Evolutionary conservation across 768 basidiomycete genomes (phyloP).

Genomic region (Termitomyces bulborhizus): DNA sequence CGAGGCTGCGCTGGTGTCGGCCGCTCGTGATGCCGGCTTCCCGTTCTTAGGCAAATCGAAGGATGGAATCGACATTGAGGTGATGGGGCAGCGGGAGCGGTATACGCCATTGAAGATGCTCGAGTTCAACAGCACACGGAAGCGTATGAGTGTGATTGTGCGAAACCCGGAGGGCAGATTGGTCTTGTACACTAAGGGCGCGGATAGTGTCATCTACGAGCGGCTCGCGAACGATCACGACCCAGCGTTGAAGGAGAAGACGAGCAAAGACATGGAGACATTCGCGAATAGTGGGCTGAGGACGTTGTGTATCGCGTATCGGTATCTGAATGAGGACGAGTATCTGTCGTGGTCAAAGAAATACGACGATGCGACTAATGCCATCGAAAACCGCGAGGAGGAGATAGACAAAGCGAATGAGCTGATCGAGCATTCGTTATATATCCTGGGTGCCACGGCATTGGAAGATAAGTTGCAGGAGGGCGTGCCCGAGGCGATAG

Average conservation of each 20-base stretch:
- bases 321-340: constrained; percentile 76
- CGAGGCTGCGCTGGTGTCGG: constrained; percentile 89
- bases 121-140: constrained; percentile 92
- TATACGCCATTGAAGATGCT: constrained; percentile 76
- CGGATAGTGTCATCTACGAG: constrained; percentile 91
- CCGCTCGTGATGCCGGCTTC: constrained; percentile 90
- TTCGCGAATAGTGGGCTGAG: constrained; percentile 92
- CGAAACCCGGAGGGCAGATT: constrained; percentile 80
- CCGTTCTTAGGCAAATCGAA: constrained; percentile 77
- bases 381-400: constrained; percentile 79
- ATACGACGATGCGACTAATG: constrained; percentile 78
- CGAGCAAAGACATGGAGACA: constrained; percentile 81
- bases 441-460: constrained; percentile 91
- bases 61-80: constrained; percentile 80
- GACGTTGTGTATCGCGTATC: constrained; percentile 85
- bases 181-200: constrained; percentile 93
- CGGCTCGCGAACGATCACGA: constrained; percentile 78
- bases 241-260: constrained; percentile 63
- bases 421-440: constrained; percentile 72
- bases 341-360: constrained; percentile 73
- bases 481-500: constrained; percentile 95
- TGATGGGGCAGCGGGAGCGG: constrained; percentile 82
- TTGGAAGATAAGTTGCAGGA: constrained; percentile 96
- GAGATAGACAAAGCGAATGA: constrained; percentile 88
- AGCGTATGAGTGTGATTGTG: constrained; percentile 92